These are phyloP conservation scores for Fereydounia khargensis DNA, from an alignment of 1,284 basidiomycete genomes.

Conservation along the genomic window DNA sequence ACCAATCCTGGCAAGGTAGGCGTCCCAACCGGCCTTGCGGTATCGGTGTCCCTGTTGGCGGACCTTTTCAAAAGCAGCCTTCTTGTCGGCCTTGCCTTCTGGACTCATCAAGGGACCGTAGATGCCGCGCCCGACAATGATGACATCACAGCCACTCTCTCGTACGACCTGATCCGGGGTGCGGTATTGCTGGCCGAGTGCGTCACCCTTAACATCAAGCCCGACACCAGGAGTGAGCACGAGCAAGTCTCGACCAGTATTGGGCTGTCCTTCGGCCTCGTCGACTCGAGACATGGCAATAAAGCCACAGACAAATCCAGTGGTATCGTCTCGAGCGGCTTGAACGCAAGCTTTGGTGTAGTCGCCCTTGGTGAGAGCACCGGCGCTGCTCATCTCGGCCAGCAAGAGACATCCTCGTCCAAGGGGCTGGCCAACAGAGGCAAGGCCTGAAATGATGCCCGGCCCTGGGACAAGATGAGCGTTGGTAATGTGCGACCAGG, in stretches of 20 bases:
- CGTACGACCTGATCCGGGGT: slow-evolving; percentile 82
- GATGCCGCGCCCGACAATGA: slow-evolving; percentile 94
- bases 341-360: slow-evolving; percentile 84
- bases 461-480: slow-evolving; percentile 91
- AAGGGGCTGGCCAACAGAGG: slow-evolving; percentile 78
- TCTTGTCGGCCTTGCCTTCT: slow-evolving; percentile 61
- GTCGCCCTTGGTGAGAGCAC: slow-evolving; percentile 75
- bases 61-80: slow-evolving; percentile 62
- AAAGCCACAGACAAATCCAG: slow-evolving; percentile 63
- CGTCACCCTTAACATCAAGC: slow-evolving; percentile 76
- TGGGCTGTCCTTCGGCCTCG: slow-evolving; percentile 54
- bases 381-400: slow-evolving; percentile 93
- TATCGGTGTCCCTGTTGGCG: slow-evolving; percentile 77
- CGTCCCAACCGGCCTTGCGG: slow-evolving; percentile 81
- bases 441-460: slow-evolving; percentile 83
- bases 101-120: slow-evolving; percentile 65
- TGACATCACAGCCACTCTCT: slow-evolving; percentile 88
- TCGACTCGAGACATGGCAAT: slow-evolving; percentile 70
- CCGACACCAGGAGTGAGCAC: slow-evolving; percentile 91
- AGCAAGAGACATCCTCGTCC: slow-evolving; percentile 84
- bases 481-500: slow-evolving; percentile 96
- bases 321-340: slow-evolving; percentile 41
- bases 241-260: slow-evolving; percentile 70
- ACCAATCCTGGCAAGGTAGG: slow-evolving; percentile 67
- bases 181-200: slow-evolving; percentile 93